Conservation (phyloP, 768 basidiomycete species). For the Lactarius vividus region DNA sequence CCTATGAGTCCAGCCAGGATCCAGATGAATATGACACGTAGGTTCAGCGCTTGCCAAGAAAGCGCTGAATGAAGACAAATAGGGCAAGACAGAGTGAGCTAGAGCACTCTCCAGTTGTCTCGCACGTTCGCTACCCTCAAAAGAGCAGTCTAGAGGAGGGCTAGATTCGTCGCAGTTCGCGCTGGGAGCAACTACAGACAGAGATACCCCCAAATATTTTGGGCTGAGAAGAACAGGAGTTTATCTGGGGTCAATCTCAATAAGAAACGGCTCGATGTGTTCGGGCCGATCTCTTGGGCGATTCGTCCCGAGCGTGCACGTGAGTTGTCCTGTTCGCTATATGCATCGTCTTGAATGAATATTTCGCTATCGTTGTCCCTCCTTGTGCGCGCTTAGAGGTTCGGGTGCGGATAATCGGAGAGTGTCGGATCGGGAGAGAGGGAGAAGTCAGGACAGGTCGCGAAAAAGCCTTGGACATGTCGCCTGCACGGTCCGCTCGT, state of each 20-base stretch:
- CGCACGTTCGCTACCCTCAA: not conserved
- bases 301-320: not conserved
- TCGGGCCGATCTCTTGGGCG: constrained; percentile 3
- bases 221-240: not conserved
- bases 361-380: not conserved
- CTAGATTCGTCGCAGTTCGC: not conserved
- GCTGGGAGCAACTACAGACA: not conserved
- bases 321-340: not conserved
- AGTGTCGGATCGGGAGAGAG: not conserved
- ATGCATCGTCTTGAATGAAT: not conserved
- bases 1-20: not conserved
- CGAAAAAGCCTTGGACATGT: not conserved
- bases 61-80: constrained; percentile 5
- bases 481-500: not conserved
- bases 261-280: not conserved
- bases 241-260: not conserved
- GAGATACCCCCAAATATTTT: no score
- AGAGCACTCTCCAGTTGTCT: not conserved
- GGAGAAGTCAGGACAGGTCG: not conserved
- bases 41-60: not conserved
- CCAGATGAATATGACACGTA: not conserved
- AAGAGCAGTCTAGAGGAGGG: not conserved
- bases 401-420: not conserved
- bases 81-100: not conserved
- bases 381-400: not conserved